Percentiles rank a stretch among this genome's conserved stretches.
These are phyloP conservation scores for Phytophthora citrophthora DNA, from an alignment of 352 stramenopile genomes.

Conservation along the genomic window DNA sequence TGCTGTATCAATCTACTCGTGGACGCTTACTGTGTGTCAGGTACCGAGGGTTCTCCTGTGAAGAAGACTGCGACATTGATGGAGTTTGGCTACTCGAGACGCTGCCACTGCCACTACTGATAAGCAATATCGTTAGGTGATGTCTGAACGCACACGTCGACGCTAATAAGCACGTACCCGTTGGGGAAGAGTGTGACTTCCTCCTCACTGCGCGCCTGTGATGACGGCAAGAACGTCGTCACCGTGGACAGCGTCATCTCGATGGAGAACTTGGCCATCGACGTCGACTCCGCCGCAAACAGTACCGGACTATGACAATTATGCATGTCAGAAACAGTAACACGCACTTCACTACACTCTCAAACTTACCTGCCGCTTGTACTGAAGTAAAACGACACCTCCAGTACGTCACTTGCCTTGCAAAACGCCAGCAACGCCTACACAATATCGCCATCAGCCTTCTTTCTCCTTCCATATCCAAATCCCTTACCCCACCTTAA, in stretches of 20 bases:
- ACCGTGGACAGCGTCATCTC: slow-evolving; percentile 87
- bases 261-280: slow-evolving; percentile 69
- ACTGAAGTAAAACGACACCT: slow-evolving; percentile 80
- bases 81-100: slow-evolving; percentile 18
- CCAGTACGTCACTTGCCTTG: slow-evolving; percentile 76
- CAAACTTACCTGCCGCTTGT: slow-evolving; percentile 57
- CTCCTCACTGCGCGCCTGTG: slow-evolving; percentile 57
- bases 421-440: slow-evolving; percentile 74
- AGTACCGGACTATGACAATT: slow-evolving; percentile 61
- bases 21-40: slow-evolving; percentile 67
- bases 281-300: slow-evolving; percentile 74
- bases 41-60: slow-evolving; percentile 62
- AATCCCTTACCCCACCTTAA: slow-evolving; percentile 45
- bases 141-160: neutral
- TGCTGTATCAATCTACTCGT: slow-evolving; percentile 38
- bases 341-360: neutral
- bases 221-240: slow-evolving; percentile 77
- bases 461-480: neutral
- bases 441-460: slow-evolving; percentile 13
- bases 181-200: slow-evolving; percentile 38
- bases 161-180: slow-evolving; percentile 10
- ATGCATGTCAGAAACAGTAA: slow-evolving; percentile 9
- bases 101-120: slow-evolving; percentile 12
- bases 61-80: slow-evolving; percentile 46
- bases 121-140: neutral